Evolutionary conservation across 768 basidiomycete species (phyloP), one percentile per base, ranked within the genome.

Genomic region (Tubosaeta sp.): DNA sequence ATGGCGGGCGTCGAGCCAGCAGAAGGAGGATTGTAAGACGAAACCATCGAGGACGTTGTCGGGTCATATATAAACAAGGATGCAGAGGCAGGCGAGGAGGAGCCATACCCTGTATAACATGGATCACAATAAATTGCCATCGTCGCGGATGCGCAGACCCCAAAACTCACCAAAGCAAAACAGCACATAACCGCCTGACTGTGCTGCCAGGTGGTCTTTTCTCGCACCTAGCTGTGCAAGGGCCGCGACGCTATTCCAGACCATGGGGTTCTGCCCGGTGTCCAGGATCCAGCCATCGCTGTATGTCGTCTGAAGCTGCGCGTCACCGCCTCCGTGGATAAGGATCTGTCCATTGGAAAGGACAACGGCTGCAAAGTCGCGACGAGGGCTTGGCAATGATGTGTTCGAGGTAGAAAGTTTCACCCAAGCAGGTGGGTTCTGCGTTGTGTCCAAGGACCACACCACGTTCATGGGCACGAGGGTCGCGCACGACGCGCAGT

Each of bases 321-420:
- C 78, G 59, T 88, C 82, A 25, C 80, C 76, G 6, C 93, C 93
- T 5, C 93, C 93, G 19, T 91, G 87, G 14, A 94, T 81, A 49
- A 93, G 68, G 19, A 90, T 70, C 42, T 76, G 78, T 31, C 76
- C 78, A 32, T 74, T 74, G 19, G 74, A 67, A 29, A 84, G 71
- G 9, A 74, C 62, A 2, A 73, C 76, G 13, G 78, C 74, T 2
- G 78, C 84, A 54, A 86, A 90, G 30, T 76, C 81, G 32, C 85
- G 75, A 38, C 87, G 80, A n/a, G 83, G 73, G 18, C 56, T 52
- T 27, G 87, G 86, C 16, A 84, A 57, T 12, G 68, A 65, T n/a
- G 61, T 60, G 14, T 66, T 65, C 1, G 76, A 73, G 4, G 67
- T 65, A n/a, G 62, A 55, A 18, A 80, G 56, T 0, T 54, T 58